These are phyloP conservation scores for Colletotrichum sp. DNA, from an alignment of 2,329 filamentous ascomycete species.

Conservation along the genomic window DNA sequence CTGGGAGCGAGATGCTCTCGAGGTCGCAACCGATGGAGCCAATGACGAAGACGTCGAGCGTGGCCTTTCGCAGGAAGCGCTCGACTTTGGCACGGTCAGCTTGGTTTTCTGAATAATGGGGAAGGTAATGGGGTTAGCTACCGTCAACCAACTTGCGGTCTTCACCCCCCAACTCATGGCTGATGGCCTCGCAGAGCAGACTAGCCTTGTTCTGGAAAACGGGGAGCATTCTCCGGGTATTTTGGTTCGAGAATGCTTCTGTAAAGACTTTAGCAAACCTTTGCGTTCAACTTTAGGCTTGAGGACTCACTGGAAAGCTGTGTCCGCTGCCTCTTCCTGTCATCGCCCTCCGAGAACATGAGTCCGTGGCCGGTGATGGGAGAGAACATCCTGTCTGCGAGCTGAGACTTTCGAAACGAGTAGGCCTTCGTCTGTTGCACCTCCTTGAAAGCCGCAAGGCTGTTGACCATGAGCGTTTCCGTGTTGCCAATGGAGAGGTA, in stretches of 20 bases:
- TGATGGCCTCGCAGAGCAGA: constrained; percentile 30
- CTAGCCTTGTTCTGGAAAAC: constrained; percentile 37
- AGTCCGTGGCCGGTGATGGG: constrained; percentile 40
- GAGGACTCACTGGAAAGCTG: constrained; percentile 29
- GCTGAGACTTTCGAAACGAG: constrained; percentile 38
- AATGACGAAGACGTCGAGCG: constrained; percentile 37
- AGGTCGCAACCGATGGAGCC: constrained; percentile 37
- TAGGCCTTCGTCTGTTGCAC: constrained; percentile 44
- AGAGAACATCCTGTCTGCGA: constrained; percentile 34
- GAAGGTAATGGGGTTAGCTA: background rate
- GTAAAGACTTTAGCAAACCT: background rate
- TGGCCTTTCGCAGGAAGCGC: constrained; percentile 30
- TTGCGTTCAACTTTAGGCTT: background rate
- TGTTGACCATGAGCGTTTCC: constrained; percentile 43
- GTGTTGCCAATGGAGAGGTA: constrained; percentile 36
- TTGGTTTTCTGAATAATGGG: background rate
- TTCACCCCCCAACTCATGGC: constrained; percentile 26
- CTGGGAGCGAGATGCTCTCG: constrained; percentile 25
- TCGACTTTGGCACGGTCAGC: constrained; percentile 24
- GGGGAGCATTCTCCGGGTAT: constrained; percentile 39
- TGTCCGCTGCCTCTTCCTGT: constrained; percentile 36
- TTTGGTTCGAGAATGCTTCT: constrained; percentile 38
- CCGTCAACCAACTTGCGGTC: constrained; percentile 28
- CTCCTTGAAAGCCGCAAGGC: constrained; percentile 35
- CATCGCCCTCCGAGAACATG: constrained; percentile 38